Evolutionary conservation across 257 asterid species (phyloP).

Genomic region (Mentha longifolia): DNA sequence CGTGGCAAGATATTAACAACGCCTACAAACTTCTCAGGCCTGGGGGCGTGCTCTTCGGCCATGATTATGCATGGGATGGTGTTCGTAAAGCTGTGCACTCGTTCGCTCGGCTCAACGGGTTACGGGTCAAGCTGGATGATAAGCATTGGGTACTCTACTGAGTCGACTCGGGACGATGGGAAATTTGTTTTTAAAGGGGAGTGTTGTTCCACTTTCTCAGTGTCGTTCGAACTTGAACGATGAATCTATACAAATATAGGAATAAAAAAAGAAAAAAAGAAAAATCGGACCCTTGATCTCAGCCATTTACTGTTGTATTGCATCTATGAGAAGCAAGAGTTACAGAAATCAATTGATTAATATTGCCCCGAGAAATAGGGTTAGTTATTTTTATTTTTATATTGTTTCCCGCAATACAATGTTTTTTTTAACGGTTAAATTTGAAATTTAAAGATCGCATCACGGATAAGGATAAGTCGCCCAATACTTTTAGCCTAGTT

Average conservation of each 20-base stretch:
- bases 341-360: background rate
- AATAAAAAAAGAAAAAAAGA: no score
- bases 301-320: background rate
- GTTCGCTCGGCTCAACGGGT: slow-evolving; percentile 14
- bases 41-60: slow-evolving; percentile 38
- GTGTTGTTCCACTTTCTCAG: no score
- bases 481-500: no score
- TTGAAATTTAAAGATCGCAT: no score
- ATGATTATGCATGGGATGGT: slow-evolving; percentile 17
- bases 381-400: background rate
- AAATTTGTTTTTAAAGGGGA: no score
- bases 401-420: no score
- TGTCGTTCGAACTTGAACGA: no score
- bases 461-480: no score
- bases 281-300: no score
- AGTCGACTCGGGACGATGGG: background rate
- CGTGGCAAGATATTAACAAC: slow-evolving; percentile 58
- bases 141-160: slow-evolving; percentile 18
- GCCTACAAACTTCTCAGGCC: slow-evolving; percentile 52
- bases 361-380: background rate
- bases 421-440: no score
- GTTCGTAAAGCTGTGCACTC: slow-evolving; percentile 16
- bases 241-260: no score
- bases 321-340: background rate
- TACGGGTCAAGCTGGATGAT: slow-evolving; percentile 12